Evolutionary conservation across 2,329 filamentous ascomycete species (phyloP).

Genomic region (Ophiostoma piceae): DNA sequence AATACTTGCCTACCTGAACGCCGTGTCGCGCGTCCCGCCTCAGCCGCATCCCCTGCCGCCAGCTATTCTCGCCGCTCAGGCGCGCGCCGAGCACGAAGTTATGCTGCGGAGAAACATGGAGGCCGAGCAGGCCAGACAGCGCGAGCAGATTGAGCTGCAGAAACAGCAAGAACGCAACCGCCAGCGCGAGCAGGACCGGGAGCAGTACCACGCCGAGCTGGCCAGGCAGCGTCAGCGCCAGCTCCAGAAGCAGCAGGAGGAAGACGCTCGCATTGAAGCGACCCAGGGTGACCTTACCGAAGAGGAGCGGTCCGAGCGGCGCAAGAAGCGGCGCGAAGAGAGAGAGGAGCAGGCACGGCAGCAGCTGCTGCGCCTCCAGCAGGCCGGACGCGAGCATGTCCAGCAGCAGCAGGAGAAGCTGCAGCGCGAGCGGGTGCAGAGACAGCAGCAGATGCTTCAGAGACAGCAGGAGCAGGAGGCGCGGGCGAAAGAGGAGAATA

Average conservation of each 20-base stretch:
- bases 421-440: not conserved
- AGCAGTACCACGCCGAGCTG: not conserved
- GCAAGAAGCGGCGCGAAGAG: not conserved
- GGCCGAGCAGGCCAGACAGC: not conserved
- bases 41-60: not conserved
- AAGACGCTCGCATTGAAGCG: not conserved
- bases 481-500: not conserved
- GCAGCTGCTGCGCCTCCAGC: not conserved
- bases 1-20: not conserved
- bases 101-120: not conserved
- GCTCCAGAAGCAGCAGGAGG: constrained; percentile 8
- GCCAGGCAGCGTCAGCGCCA: not conserved
- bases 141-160: not conserved
- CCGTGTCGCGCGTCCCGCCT: not conserved
- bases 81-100: not conserved
- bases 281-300: not conserved
- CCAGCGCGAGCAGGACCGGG: not conserved
- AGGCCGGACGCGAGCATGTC: not conserved
- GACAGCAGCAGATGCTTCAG: not conserved
- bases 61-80: not conserved
- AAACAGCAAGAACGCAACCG: not conserved
- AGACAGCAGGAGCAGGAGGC: not conserved
- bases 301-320: not conserved
- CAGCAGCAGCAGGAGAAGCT: not conserved
- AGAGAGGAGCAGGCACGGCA: not conserved